These are phyloP conservation scores for Draba incana DNA, from an alignment of 345 rosid species.

Conservation along the genomic window DNA sequence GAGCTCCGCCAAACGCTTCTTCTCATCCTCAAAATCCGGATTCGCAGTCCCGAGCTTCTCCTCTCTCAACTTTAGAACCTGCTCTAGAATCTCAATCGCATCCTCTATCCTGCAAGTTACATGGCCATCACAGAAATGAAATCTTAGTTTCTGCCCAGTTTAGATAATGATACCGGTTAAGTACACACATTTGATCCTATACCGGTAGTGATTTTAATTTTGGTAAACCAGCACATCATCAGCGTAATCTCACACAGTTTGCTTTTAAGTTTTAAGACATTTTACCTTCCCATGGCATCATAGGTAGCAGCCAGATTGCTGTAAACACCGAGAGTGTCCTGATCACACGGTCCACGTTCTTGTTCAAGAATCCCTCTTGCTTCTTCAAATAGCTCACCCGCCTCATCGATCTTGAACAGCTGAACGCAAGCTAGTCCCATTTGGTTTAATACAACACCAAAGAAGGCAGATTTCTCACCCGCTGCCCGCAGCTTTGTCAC, in stretches of 20 bases:
- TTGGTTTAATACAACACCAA: slow-evolving; percentile 96
- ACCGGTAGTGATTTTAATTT: not conserved
- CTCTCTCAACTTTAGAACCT: slow-evolving; percentile 87
- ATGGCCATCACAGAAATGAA: slow-evolving; percentile 25
- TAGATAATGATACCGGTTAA: not conserved
- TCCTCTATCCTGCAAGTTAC: slow-evolving; percentile 78
- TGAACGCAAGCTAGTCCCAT: slow-evolving; percentile 99
- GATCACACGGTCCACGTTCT: slow-evolving; percentile 95
- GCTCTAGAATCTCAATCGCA: slow-evolving; percentile 93
- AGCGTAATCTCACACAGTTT: not conserved
- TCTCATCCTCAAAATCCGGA: slow-evolving; percentile 97
- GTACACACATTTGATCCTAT: not conserved
- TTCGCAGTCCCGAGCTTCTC: slow-evolving; percentile 97
- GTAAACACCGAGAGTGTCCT: slow-evolving; percentile 93
- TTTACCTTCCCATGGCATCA: slow-evolving; percentile 99
- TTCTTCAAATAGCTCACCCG: slow-evolving; percentile 92
- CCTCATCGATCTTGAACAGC: slow-evolving; percentile 95
- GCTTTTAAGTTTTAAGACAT: not conserved
- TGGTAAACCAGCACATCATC: slow-evolving; percentile 5
- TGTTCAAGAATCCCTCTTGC: slow-evolving; percentile 85
- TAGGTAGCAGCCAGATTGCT: slow-evolving; percentile 99
- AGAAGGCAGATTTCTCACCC: slow-evolving; percentile 96
- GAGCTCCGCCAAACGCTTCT: slow-evolving; percentile 88
- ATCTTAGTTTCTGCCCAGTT: not conserved
- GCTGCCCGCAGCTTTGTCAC: slow-evolving; percentile 79